Base-by-base conservation (phyloP, 441 rosid genomes). In the Hypseocharis bilobata region DNA sequence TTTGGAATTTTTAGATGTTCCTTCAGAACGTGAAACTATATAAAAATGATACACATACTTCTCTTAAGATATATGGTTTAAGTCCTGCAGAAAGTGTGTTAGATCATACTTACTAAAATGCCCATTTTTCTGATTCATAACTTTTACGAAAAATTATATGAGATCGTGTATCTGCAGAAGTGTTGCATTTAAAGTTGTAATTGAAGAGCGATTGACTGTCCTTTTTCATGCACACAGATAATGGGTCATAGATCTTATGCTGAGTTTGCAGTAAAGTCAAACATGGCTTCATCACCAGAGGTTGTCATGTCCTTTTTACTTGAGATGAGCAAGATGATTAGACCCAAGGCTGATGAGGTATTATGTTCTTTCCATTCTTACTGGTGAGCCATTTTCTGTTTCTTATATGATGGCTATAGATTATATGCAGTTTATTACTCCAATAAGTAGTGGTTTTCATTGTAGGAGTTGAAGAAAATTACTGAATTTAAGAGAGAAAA, bases 211-310 rank as follows among this genome's bases (percentile, higher is more conserved):
- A 45, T 45, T 45, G n/a, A 45, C 52, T n/a, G 1, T 42, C 54
- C 29, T 25, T 19, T 2, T 40, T 58, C 66, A 51, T 60, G 32
- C 47, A 62, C 75, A 75, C 83, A 93, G 99, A 84, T 86, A 69
- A 79, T 85, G 81, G 93, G 89, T 10, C 77, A 74, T 76, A 85
- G 72, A 75, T 91, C 92, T 47, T 87, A 87, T 69, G 85, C 96
- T 69, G 96, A 91, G 42, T 91, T 87, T 67, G 63, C 80, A 68
- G 78, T 86, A 71, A 78, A 81, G 71, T 88, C 82, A 64, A 93
- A 84, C 79, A 80, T 93, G 85, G 96, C 96, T 59, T 84, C 88
- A 65, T 91, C 96, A n/a, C 87, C 92, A n/a, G 81, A 81, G 67
- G 89, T 87, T 63, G 86, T 89, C 64, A 81, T 65, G 69, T 84